Conservation (phyloP, 148 eudicot species). For the Silene conica region DNA sequence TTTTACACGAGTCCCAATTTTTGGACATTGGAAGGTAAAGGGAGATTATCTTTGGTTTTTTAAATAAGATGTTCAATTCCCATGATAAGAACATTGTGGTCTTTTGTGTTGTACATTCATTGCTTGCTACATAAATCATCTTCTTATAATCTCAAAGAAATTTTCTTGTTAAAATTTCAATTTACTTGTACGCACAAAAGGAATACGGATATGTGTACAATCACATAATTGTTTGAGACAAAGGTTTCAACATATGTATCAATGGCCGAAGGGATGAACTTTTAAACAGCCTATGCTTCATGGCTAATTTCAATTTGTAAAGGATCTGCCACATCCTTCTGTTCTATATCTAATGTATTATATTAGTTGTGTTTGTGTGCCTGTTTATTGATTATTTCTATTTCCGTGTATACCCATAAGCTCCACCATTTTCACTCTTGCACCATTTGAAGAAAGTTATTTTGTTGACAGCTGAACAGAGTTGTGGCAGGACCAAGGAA, state of each 20-base stretch:
- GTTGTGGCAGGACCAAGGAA: conserved; percentile 82
- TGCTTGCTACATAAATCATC: neutral
- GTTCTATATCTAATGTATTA: neutral
- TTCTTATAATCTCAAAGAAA: neutral
- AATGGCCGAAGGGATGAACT: too few relatives aligned
- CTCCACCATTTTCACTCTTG: neutral
- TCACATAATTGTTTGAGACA: neutral
- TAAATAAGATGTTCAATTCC: neutral
- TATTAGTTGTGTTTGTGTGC: neutral
- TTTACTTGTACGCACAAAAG: neutral
- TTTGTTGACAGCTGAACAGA: conserved; percentile 66
- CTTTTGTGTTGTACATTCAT: conserved; percentile 4
- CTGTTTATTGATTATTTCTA: neutral
- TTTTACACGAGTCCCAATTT: too few relatives aligned
- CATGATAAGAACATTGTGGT: neutral
- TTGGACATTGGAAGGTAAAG: neutral
- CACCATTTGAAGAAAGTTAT: conserved; percentile 11
- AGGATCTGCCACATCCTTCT: neutral
- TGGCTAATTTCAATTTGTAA: neutral
- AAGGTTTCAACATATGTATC: too few relatives aligned
- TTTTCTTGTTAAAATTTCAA: neutral
- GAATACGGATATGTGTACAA: neutral
- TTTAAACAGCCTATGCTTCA: neutral
- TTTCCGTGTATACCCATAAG: neutral
- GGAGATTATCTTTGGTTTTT: neutral